Base-by-base conservation (phyloP, 140 eudicot genomes). In the Cichorium intybus region DNA sequence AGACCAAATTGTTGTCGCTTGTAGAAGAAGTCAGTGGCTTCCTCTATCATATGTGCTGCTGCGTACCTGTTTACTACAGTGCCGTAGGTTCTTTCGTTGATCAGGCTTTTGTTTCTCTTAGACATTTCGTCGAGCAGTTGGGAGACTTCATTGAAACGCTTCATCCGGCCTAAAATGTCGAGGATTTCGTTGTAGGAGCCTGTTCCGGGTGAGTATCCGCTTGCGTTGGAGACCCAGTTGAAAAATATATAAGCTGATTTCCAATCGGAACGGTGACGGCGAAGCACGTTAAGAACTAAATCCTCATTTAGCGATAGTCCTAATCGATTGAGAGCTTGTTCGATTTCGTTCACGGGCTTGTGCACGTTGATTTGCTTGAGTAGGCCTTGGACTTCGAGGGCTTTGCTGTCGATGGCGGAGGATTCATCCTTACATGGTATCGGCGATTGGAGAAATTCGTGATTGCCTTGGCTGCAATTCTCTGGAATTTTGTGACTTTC, bases 101-200 rank as follows among this genome's bases (percentile, higher is more conserved):
- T 64, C 45, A 82, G 14, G 0, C 24, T 60, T 16, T 77, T 71
- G 31, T 39, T 27, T 80, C 77, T 88, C 56, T 68, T 64, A 54
- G 83, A 80, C 96, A 88, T 82, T 85, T 85, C 95, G 71, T 88
- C 95, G 76, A 88, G 87, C 90, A 88, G 65, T 57, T 80, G 79
- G 64, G 1, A 1, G 9, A 73, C 23, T 50, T 85, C 87, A 1
- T 63, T 70, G 24, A 89, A 89, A 10, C 84, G 77, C 48, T 71
- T 83, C 79, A 70, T 71, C 69, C 80, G 64, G 43, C 97, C 97
- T 7, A 85, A 77, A 21, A 79, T 76, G 33, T 89, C 95, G 10
- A 85, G 81, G 37, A 79, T 80, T 63, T 83, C 84, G 59, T 89
- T 85, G 78, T 49, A 79, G 39, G 67, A 69, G 18, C 77, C 73